These are phyloP conservation scores for Microsporum audouinii DNA, from an alignment of 2,329 filamentous ascomycete species.

Conservation along the genomic window DNA sequence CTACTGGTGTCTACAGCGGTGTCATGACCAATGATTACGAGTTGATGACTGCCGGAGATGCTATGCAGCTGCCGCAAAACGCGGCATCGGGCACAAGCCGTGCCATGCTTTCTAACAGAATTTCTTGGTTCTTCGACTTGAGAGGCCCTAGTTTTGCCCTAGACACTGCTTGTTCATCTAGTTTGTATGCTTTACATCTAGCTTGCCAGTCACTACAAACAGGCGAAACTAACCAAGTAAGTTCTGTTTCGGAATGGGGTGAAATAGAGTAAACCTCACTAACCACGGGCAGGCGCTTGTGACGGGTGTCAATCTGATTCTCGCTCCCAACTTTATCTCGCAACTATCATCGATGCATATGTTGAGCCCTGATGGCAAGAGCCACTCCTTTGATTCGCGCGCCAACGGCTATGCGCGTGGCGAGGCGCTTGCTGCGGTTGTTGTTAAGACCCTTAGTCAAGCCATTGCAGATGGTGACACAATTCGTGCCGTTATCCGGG, in stretches of 20 bases:
- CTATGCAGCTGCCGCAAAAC: too few species aligned
- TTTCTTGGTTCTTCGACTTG: slow-evolving; percentile 12
- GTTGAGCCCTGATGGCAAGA: slow-evolving; percentile 19
- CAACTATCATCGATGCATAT: slow-evolving; percentile 21
- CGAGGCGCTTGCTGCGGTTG: slow-evolving; percentile 25
- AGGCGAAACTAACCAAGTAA: too few species aligned
- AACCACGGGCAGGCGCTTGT: not conserved
- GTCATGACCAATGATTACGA: too few species aligned
- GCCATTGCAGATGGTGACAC: slow-evolving; percentile 26
- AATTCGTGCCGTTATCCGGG: slow-evolving; percentile 26
- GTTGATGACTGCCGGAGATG: too few species aligned
- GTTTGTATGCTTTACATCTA: slow-evolving; percentile 5
- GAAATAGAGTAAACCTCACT: slow-evolving; percentile 9
- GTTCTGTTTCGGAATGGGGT: slow-evolving; percentile 5
- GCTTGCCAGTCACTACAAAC: not conserved
- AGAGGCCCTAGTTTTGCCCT: slow-evolving; percentile 4
- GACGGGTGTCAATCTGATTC: too few species aligned
- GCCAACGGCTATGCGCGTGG: slow-evolving; percentile 28
- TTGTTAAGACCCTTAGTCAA: slow-evolving; percentile 21
- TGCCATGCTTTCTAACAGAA: too few species aligned
- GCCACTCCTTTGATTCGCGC: slow-evolving; percentile 23
- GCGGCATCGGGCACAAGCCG: too few species aligned
- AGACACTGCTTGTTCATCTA: slow-evolving; percentile 10
- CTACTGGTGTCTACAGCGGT: too few species aligned
- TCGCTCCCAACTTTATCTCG: slow-evolving; percentile 19